phyloP scores from a whole-genome alignment of 345 rosid genomes.

The Corymbia maculata region DNA sequence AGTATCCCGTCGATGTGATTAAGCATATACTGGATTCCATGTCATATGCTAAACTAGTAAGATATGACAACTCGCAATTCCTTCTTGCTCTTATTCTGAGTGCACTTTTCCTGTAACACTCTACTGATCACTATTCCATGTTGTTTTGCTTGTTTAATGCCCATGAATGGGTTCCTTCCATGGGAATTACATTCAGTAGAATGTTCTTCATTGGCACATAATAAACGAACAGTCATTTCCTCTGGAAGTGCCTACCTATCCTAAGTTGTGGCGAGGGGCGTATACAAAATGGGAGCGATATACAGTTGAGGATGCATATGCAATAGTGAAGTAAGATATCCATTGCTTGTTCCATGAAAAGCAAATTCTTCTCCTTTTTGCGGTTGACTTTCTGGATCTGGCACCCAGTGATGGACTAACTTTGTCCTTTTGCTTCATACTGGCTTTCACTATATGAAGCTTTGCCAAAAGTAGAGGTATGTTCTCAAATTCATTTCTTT shows the following conservation, averaged over 20 bases:
- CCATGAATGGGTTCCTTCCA: slow-evolving; percentile 7
- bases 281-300: slow-evolving; percentile 80
- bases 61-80: slow-evolving; percentile 9
- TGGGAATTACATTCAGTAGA: slow-evolving; percentile 48
- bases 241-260: slow-evolving; percentile 73
- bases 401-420: slow-evolving; percentile 4
- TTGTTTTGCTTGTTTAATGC: not conserved
- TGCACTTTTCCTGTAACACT: not conserved
- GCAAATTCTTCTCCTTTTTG: not conserved
- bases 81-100: not conserved
- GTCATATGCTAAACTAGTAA: slow-evolving; percentile 86
- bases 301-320: slow-evolving; percentile 80
- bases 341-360: not conserved
- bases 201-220: slow-evolving; percentile 97
- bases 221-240: slow-evolving; percentile 90
- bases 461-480: slow-evolving; percentile 89
- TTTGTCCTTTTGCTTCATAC: slow-evolving; percentile 4
- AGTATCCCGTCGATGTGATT: slow-evolving; percentile 52
- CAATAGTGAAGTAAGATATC: slow-evolving; percentile 56
- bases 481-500: not conserved
- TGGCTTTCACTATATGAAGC: slow-evolving; percentile 29
- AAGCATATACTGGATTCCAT: slow-evolving; percentile 81
- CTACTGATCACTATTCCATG: not conserved
- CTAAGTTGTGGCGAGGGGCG: slow-evolving; percentile 83
- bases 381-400: not conserved